Conservation (phyloP, 2,329 filamentous ascomycete genomes). For the Alternaria postmessia region DNA sequence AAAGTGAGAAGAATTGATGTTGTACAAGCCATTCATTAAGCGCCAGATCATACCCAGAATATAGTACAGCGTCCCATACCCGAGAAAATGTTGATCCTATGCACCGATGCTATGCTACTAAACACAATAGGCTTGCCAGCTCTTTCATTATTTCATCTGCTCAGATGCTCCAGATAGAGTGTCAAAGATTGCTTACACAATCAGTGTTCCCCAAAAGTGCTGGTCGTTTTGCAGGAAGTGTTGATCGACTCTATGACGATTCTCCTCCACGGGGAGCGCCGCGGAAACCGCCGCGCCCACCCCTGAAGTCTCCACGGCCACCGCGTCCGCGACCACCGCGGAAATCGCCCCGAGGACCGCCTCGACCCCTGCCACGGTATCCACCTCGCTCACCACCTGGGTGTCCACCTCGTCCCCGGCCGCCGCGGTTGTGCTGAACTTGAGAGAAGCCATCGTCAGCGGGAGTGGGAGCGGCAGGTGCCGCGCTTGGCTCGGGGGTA, state of each 20-base stretch:
- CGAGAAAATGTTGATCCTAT: conserved; percentile 36
- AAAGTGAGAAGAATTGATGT: neutral
- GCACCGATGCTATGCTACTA: conserved; percentile 51
- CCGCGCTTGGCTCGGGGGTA: conserved; percentile 53
- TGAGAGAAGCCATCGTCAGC: conserved; percentile 75
- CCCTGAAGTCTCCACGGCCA: conserved; percentile 54
- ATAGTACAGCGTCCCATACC: conserved; percentile 44
- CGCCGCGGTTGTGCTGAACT: conserved; percentile 60
- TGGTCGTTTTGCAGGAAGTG: conserved; percentile 11
- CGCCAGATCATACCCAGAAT: conserved; percentile 36
- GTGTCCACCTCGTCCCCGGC: conserved; percentile 59
- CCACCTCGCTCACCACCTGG: conserved; percentile 59
- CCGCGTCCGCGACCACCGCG: conserved; percentile 53
- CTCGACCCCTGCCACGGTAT: conserved; percentile 63
- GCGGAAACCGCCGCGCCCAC: conserved; percentile 53
- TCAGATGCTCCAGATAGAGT: conserved; percentile 35
- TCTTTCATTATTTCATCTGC: conserved; percentile 29
- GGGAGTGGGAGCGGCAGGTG: conserved; percentile 39
- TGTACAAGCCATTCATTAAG: conserved; percentile 36
- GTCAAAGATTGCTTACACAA: conserved; percentile 9
- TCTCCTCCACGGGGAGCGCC: conserved; percentile 38
- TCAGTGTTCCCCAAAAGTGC: neutral
- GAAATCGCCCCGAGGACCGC: conserved; percentile 49
- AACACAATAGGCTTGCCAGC: conserved; percentile 41
- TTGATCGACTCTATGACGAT: conserved; percentile 24